Conservation (phyloP, 1,284 basidiomycete genomes). For the Phlebopus sp. region DNA sequence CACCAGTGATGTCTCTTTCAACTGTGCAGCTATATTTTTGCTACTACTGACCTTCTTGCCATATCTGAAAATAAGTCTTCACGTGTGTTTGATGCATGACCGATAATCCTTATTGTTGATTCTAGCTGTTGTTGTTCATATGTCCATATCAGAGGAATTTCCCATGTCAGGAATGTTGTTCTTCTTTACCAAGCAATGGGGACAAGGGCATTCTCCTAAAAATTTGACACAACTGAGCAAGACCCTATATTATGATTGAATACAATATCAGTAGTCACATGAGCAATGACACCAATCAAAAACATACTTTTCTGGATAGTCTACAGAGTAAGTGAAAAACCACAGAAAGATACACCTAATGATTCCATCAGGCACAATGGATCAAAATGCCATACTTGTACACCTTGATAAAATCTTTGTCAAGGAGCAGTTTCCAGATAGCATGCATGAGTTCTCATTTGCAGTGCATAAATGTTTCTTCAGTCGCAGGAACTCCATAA, state of each 20-base stretch:
- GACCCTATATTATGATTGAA: slow-evolving; percentile 1
- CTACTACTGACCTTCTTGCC: too few species aligned
- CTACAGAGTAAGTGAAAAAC: slow-evolving; percentile 32
- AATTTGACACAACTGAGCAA: slow-evolving; percentile 14
- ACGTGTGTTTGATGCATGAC: too few species aligned
- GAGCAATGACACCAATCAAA: too few species aligned
- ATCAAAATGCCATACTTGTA: slow-evolving; percentile 31
- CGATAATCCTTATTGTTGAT: too few species aligned
- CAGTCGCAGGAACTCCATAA: slow-evolving; percentile 4
- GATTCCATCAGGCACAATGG: slow-evolving; percentile 27
- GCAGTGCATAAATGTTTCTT: slow-evolving; percentile 20
- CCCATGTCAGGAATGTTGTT: slow-evolving; percentile 1
- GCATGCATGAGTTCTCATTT: slow-evolving; percentile 28
- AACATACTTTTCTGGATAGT: slow-evolving; percentile 37
- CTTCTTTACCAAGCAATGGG: neutral
- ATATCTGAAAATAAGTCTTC: too few species aligned
- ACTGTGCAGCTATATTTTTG: too few species aligned
- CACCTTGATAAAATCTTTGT: slow-evolving; percentile 27
- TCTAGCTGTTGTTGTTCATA: too few species aligned
- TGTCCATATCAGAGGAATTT: too few species aligned
- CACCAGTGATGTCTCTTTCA: too few species aligned
- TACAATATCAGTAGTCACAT: neutral
- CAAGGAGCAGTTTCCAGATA: slow-evolving; percentile 25
- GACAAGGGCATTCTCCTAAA: slow-evolving; percentile 2
- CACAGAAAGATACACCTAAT: slow-evolving; percentile 24